These are phyloP conservation scores for Bruguiera sexangula DNA, from an alignment of 345 rosid genomes.

Conservation along the genomic window DNA sequence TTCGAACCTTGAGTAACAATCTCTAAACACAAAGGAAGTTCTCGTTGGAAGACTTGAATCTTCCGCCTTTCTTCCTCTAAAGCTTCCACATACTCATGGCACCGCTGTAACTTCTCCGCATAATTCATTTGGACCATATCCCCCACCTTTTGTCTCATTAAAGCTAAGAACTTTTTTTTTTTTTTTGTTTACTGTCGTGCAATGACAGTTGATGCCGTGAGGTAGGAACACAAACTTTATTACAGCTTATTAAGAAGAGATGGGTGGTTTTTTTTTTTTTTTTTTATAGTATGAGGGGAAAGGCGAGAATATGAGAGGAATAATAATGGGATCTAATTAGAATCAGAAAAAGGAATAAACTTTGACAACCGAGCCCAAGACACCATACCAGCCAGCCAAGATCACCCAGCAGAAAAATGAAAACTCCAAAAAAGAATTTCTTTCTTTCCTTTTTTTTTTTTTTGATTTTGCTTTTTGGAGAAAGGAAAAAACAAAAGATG, in stretches of 20 bases:
- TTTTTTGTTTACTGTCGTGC: not conserved
- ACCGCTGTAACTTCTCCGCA: constrained; percentile 48
- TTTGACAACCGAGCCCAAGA: constrained; percentile 1
- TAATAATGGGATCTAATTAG: constrained; percentile 69
- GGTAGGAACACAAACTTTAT: no score
- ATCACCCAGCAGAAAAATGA: not conserved
- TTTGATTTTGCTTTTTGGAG: no score
- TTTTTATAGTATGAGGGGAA: not conserved
- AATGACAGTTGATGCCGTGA: no score
- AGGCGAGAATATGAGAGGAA: constrained; percentile 12
- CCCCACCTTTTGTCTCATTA: not conserved
- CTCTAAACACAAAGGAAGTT: constrained; percentile 89
- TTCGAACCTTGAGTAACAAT: constrained; percentile 79
- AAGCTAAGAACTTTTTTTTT: not conserved
- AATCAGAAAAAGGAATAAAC: constrained; percentile 62
- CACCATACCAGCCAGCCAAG: not conserved
- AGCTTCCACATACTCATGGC: constrained; percentile 61
- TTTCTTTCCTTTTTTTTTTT: no score
- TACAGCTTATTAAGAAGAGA: not conserved
- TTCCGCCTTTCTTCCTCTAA: constrained; percentile 85
- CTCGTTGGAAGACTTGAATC: constrained; percentile 87
- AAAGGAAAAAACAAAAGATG: not conserved
- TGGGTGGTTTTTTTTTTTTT: not conserved
- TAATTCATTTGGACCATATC: constrained; percentile 34
- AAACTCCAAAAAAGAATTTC: no score